A percentile compares a stretch with the other conserved stretches of the same genome.
phyloP scores from a whole-genome alignment of 257 asterid genomes.

The Solanum phureja region DNA sequence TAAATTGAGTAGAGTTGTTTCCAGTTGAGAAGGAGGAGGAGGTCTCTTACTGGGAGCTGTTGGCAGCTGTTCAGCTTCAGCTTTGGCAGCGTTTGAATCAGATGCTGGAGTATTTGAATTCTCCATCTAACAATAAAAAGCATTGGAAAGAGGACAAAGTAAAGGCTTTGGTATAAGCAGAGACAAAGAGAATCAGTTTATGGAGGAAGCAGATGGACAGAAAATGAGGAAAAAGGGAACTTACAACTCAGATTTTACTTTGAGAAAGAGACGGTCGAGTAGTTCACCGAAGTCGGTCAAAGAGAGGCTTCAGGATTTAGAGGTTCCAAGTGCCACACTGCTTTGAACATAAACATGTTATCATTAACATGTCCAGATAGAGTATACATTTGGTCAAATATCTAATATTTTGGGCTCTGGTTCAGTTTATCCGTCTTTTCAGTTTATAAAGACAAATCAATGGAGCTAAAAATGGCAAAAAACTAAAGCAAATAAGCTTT shows the following conservation, averaged over 20 bases:
- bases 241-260: not conserved
- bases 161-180: not conserved
- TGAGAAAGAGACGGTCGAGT: not conserved
- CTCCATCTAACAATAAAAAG: not conserved
- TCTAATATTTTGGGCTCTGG: not conserved
- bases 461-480: not conserved
- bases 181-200: not conserved
- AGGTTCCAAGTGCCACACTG: not conserved
- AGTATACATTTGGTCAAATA: not conserved
- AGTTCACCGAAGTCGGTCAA: not conserved
- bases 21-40: not conserved
- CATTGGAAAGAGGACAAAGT: not conserved
- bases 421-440: not conserved
- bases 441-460: not conserved
- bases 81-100: not conserved
- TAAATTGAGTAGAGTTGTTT: not conserved
- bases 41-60: not conserved
- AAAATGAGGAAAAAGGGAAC: not conserved
- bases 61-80: not conserved
- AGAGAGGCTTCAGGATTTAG: not conserved
- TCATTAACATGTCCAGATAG: not conserved
- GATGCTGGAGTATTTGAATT: not conserved
- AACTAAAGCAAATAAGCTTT: not conserved
- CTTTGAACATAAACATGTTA: not conserved
- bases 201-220: not conserved